Percentiles rank a stretch among this genome's conserved stretches.
Conservation (phyloP, 2,329 filamentous ascomycete genomes). For the Hymenoscyphus occultus region DNA sequence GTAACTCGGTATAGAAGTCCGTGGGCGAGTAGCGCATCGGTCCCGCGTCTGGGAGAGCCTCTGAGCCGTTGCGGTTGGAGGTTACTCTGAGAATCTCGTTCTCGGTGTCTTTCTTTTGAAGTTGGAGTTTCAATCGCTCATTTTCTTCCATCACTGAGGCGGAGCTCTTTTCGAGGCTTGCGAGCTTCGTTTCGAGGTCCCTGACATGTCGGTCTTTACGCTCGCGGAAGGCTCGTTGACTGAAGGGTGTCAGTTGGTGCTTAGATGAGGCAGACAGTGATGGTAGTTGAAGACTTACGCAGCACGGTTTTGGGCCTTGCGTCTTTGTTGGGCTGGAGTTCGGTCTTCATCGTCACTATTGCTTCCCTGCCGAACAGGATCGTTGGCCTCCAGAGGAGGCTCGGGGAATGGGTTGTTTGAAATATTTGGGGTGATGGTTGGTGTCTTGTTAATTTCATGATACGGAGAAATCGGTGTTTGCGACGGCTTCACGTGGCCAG, state of each 20-base stretch:
- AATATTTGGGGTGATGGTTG: conserved; percentile 28
- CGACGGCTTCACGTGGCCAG: conserved; percentile 17
- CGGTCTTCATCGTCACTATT: conserved; percentile 50
- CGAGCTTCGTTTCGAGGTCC: conserved; percentile 85
- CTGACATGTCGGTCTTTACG: conserved; percentile 93
- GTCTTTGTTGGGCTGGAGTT: conserved; percentile 54
- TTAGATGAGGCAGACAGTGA: background rate
- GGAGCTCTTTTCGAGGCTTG: conserved; percentile 70
- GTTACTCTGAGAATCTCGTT: conserved; percentile 91
- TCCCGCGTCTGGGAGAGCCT: conserved; percentile 49
- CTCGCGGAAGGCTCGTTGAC: conserved; percentile 93
- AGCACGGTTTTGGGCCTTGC: conserved; percentile 70
- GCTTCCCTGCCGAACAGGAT: conserved; percentile 33
- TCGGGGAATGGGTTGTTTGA: conserved; percentile 26
- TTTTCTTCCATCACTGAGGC: conserved; percentile 76
- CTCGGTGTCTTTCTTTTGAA: conserved; percentile 82
- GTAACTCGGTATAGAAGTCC: conserved; percentile 65
- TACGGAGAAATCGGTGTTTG: conserved; percentile 29
- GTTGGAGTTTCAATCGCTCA: conserved; percentile 76
- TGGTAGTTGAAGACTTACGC: conserved; percentile 51
- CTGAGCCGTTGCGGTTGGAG: conserved; percentile 43
- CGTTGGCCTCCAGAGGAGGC: conserved; percentile 21
- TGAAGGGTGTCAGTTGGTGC: conserved; percentile 38
- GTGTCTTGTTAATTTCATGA: conserved; percentile 24
- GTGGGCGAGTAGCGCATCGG: conserved; percentile 70